Evolutionary conservation across 192 early-diverging fungal species (phyloP).

Genomic region (Phlyctochytrium arcticum): DNA sequence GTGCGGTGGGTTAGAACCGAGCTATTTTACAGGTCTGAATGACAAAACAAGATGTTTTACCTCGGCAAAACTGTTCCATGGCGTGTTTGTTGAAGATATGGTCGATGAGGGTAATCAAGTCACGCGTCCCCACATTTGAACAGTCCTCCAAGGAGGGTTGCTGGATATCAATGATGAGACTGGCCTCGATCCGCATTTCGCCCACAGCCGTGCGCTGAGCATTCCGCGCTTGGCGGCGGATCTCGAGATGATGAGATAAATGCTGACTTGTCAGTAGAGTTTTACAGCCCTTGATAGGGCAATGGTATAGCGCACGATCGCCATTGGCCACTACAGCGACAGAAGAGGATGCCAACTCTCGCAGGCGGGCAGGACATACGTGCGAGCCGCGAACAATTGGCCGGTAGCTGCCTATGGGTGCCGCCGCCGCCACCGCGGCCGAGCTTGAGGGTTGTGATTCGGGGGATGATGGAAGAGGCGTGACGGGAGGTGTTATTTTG

Average conservation of each 20-base stretch:
- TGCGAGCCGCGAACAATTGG: background rate
- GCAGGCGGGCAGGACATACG: slow-evolving; percentile 12
- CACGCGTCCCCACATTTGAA: background rate
- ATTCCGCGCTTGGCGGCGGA: background rate
- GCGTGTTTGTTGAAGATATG: slow-evolving; percentile 13
- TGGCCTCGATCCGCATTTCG: no score
- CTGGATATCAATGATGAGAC: no score
- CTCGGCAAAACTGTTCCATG: background rate
- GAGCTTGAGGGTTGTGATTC: background rate
- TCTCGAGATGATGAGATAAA: slow-evolving; percentile 12
- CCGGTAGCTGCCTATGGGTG: no score
- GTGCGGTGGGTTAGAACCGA: background rate
- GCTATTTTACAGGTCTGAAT: no score
- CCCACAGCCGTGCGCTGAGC: background rate
- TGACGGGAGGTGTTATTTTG: background rate
- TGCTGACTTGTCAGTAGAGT: background rate
- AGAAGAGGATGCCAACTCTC: background rate
- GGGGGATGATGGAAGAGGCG: background rate
- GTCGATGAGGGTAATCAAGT: slow-evolving; percentile 5
- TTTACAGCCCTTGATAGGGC: slow-evolving; percentile 15
- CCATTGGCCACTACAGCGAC: slow-evolving; percentile 10
- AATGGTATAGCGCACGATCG: slow-evolving; percentile 20
- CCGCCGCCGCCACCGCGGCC: background rate
- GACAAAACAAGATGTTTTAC: no score
- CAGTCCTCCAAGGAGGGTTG: background rate